Evolutionary conservation across 805 yeast genomes (phyloP).

Genomic region (Saccharomycopsis olivae): DNA sequence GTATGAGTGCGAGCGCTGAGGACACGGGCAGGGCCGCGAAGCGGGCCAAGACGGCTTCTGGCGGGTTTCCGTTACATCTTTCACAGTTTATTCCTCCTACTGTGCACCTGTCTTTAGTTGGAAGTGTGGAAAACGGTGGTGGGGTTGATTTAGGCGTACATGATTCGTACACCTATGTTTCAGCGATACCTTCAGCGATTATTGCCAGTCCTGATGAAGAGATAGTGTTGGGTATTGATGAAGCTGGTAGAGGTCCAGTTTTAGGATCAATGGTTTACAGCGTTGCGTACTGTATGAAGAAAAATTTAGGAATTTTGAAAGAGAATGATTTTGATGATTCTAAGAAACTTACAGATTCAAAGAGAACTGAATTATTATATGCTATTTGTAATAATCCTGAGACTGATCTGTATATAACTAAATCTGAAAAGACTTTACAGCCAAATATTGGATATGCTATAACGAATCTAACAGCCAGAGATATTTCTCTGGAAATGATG

Average conservation of each 20-base stretch:
- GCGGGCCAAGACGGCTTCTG: too few species aligned
- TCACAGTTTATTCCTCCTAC: slow-evolving; percentile 1
- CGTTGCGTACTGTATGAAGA: slow-evolving; percentile 59
- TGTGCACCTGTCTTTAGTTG: too few species aligned
- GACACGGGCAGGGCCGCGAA: too few species aligned
- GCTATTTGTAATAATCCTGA: slow-evolving; percentile 41
- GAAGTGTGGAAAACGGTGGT: neutral
- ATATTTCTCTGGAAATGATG: slow-evolving; percentile 84
- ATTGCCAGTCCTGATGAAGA: neutral
- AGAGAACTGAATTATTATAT: slow-evolving; percentile 51
- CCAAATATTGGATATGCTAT: slow-evolving; percentile 80
- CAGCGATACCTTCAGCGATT: slow-evolving; percentile 12
- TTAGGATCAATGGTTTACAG: slow-evolving; percentile 98
- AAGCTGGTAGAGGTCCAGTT: slow-evolving; percentile 98
- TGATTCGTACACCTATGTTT: slow-evolving; percentile 16
- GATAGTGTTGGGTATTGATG: slow-evolving; percentile 78
- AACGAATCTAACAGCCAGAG: slow-evolving; percentile 73
- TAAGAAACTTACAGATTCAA: slow-evolving; percentile 67
- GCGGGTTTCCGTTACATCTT: too few species aligned
- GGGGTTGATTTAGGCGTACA: slow-evolving; percentile 1
- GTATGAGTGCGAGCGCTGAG: too few species aligned
- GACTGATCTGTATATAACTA: neutral
- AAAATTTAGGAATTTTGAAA: slow-evolving; percentile 34
- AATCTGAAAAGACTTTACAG: slow-evolving; percentile 22
- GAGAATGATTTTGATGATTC: slow-evolving; percentile 87